Evolutionary conservation across 179 eudicot genomes (phyloP), one percentile per base, ranked within the genome.

Genomic region (Corrigiola litoralis): DNA sequence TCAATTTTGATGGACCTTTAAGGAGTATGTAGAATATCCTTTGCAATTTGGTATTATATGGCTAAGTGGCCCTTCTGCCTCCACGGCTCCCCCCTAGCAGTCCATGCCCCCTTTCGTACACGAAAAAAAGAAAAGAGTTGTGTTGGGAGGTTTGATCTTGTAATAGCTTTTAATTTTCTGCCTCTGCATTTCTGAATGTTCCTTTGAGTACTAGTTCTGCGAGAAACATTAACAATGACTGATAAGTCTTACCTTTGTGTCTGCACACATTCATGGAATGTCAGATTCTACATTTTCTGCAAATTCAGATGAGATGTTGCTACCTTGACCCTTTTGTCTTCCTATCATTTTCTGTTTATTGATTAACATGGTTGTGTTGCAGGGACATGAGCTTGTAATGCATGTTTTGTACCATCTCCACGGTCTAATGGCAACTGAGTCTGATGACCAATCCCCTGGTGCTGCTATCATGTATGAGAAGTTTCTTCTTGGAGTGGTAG

Each of bases 321-420:
- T 47, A 28, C 23, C 16, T 47, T 73, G 32, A 3, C 9, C 31
- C 14, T 54, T 27, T 61, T 46, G 47, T 56, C 64, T 71, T 5
- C 47, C 0, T 46, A 29, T 41, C 33, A 5, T 21, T 23, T 21
- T n/a, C 18, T 23, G 40, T 68, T 57, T 41, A 32, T 41, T 71
- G 59, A 59, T 46, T 5, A 18, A 24, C 23, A 36, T 64, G 61
- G 73, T 58, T 73, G 38, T 58, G 4, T 73, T 23, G 37, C 90
- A 95, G 99, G 99, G 96, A 17, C 99, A 91, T 65, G 99, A 95
- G 77, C 96, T 95, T 73, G 87, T 84, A 46, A 86, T 95, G 95
- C 90, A 88, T 82, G 82, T 95, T 21, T 76, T 87, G 32, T 91
- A 80, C 79, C 88, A 91, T 73, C 86, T 91, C 62, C 85, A 84